phyloP scores from a whole-genome alignment of 2,329 filamentous ascomycete species.

The Xylariaceae sp. region DNA sequence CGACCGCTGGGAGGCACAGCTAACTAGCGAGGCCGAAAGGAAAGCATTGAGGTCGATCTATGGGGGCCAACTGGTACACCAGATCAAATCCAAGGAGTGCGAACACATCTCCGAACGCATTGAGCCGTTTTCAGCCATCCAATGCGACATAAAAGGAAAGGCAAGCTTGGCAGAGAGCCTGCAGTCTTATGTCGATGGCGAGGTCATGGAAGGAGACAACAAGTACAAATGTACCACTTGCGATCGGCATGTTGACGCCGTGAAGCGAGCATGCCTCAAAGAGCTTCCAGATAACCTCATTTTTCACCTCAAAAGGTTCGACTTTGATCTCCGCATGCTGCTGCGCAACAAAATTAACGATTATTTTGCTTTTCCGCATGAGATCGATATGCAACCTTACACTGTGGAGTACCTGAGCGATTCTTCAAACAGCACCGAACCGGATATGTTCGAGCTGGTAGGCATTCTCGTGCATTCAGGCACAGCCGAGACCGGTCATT shows the following conservation, averaged over 20 bases:
- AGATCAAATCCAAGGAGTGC: conserved; percentile 93
- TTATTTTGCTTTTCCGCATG: conserved; percentile 79
- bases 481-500: conserved; percentile 90
- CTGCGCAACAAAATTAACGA: conserved; percentile 93
- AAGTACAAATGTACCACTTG: conserved; percentile 97
- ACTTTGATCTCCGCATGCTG: conserved; percentile 73
- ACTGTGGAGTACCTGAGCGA: conserved; percentile 80
- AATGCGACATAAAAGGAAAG: conserved; percentile 95
- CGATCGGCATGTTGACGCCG: conserved; percentile 83
- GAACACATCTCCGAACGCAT: conserved; percentile 85
- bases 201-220: conserved; percentile 96
- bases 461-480: conserved; percentile 91
- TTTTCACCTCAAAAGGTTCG: conserved; percentile 87
- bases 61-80: conserved; percentile 85
- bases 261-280: conserved; percentile 88
- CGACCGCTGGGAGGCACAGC: conserved; percentile 82
- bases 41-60: conserved; percentile 77
- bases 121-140: conserved; percentile 90
- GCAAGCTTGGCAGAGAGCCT: conserved; percentile 78
- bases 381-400: conserved; percentile 84
- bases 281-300: conserved; percentile 91
- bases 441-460: conserved; percentile 89
- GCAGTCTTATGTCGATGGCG: conserved; percentile 91
- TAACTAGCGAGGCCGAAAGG: conserved; percentile 64
- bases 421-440: conserved; percentile 47